Conservation (phyloP, 331 rosid genomes). For the Spiraea crenata region DNA sequence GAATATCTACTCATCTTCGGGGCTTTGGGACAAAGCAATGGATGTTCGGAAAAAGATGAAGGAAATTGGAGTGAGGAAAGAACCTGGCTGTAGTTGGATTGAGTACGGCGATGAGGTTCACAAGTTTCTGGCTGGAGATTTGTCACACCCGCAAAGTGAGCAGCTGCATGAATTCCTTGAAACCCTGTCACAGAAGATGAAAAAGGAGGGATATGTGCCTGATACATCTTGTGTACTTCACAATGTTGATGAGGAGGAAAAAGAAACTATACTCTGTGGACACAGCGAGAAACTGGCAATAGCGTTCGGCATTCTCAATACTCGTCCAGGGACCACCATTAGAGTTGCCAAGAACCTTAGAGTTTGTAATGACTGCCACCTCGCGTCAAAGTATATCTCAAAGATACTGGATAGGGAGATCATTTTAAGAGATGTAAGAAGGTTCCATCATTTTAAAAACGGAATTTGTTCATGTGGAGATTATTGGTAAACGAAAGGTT, state of each 20-base stretch:
- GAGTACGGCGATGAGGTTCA: conserved; percentile 75
- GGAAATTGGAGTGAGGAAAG: conserved; percentile 72
- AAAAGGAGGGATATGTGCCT: conserved; percentile 76
- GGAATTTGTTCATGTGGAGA: conserved; percentile 88
- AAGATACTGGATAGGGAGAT: conserved; percentile 66
- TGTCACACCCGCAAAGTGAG: conserved; percentile 65
- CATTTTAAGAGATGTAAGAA: conserved; percentile 76
- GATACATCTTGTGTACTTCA: conserved; percentile 83
- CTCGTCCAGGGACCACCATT: conserved; percentile 62
- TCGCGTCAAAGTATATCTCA: conserved; percentile 61
- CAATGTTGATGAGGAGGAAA: conserved; percentile 66
- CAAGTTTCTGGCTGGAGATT: conserved; percentile 71
- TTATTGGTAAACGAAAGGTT: conserved; percentile 52
- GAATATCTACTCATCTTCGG: conserved; percentile 72
- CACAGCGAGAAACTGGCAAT: conserved; percentile 91
- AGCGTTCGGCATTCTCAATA: conserved; percentile 74
- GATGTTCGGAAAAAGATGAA: conserved; percentile 65
- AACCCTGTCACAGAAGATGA: conserved; percentile 62
- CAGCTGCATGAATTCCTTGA: conserved; percentile 60
- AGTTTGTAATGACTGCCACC: conserved; percentile 79
- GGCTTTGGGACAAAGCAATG: conserved; percentile 68
- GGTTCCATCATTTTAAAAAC: conserved; percentile 82
- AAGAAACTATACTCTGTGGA: conserved; percentile 69
- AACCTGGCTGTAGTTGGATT: conserved; percentile 91
- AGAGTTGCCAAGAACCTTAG: conserved; percentile 87